Percentiles rank a stretch among this genome's conserved stretches.
phyloP scores from a whole-genome alignment of 2,329 filamentous ascomycete genomes.

The Beauveria medogensis region DNA sequence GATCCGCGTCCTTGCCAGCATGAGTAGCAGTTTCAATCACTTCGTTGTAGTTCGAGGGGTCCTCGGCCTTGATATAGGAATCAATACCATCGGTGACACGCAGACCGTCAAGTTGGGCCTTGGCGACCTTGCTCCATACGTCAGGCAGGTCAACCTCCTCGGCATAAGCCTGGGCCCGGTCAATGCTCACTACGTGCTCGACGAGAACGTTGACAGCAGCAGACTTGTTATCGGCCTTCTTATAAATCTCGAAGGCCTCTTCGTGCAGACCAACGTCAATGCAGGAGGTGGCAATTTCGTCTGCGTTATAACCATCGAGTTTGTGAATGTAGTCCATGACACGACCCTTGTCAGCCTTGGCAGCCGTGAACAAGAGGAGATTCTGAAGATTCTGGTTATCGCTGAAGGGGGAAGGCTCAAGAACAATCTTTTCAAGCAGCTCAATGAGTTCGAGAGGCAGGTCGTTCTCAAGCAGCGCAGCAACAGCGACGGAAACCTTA shows the following conservation, averaged over 20 bases:
- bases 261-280: conserved; percentile 93
- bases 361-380: conserved; percentile 88
- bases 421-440: conserved; percentile 94
- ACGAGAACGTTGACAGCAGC: conserved; percentile 87
- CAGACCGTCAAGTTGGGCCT: conserved; percentile 93
- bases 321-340: conserved; percentile 96
- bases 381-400: conserved; percentile 97
- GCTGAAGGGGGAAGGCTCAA: conserved; percentile 98
- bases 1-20: conserved; percentile 94
- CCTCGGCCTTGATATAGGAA: conserved; percentile 91
- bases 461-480: conserved; percentile 85
- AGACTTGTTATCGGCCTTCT: conserved; percentile 87
- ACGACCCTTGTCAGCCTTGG: conserved; percentile 89
- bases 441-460: conserved; percentile 93
- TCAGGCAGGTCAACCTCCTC: conserved; percentile 90
- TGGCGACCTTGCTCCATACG: conserved; percentile 97
- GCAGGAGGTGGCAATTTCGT: conserved; percentile 87
- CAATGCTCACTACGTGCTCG: conserved; percentile 95
- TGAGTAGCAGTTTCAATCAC: conserved; percentile 94
- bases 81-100: conserved; percentile 89
- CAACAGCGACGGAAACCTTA: conserved; percentile 90
- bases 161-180: conserved; percentile 90
- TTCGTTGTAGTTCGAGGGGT: conserved; percentile 87
- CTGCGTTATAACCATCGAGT: conserved; percentile 79
- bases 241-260: conserved; percentile 97